Evolutionary conservation across 1,139 yeast genomes (phyloP).

Genomic region (Williopsis jadinii): DNA sequence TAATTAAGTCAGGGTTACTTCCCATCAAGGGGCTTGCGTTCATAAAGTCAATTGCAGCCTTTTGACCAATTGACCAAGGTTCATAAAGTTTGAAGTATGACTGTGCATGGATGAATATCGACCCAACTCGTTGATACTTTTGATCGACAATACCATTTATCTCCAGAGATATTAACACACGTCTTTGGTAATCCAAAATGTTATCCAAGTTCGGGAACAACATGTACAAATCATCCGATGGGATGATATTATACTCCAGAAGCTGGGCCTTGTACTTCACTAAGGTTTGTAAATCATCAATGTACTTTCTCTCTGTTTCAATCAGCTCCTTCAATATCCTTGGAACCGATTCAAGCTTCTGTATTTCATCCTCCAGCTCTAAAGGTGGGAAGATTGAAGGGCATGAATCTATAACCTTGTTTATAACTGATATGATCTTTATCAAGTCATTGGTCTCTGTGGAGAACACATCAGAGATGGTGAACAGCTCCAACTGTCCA

Average conservation of each 20-base stretch:
- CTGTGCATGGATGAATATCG: conserved; percentile 76
- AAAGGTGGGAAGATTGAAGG: conserved; percentile 30
- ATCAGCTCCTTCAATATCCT: conserved; percentile 81
- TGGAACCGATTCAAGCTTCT: conserved; percentile 47
- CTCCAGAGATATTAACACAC: conserved; percentile 83
- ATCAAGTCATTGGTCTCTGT: conserved; percentile 75
- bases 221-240: conserved; percentile 74
- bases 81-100: conserved; percentile 85
- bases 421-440: conserved; percentile 66
- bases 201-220: conserved; percentile 84
- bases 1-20: conserved; percentile 47
- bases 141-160: conserved; percentile 75
- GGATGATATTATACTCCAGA: conserved; percentile 54
- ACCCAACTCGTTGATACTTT: conserved; percentile 78
- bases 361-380: conserved; percentile 24
- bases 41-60: conserved; percentile 78
- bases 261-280: conserved; percentile 64
- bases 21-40: conserved; percentile 54
- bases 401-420: conserved; percentile 48
- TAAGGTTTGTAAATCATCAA: conserved; percentile 78
- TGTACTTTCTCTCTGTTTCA: conserved; percentile 87
- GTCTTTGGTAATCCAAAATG: conserved; percentile 85
- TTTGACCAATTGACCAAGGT: conserved; percentile 84
- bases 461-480: conserved; percentile 83
- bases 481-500: conserved; percentile 78